phyloP scores from a whole-genome alignment of 257 asterid genomes.

The Petrea volubilis region DNA sequence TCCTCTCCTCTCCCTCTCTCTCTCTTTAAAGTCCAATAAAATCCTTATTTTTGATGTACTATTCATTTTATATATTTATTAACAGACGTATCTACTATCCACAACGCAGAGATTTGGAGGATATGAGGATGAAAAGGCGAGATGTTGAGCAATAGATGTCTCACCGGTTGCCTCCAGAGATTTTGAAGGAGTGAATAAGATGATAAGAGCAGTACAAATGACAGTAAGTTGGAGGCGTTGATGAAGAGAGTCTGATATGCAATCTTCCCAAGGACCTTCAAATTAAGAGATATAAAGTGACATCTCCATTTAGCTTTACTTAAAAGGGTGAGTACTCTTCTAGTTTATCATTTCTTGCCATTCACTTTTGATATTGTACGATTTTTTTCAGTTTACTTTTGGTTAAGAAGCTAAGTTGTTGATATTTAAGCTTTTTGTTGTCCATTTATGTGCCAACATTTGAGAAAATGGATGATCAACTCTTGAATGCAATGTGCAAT shows the following conservation, averaged over 20 bases:
- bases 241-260: constrained; percentile 71
- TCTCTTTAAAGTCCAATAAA: too few relatives aligned
- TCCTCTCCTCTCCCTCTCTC: too few relatives aligned
- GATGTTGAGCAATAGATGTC: constrained; percentile 98
- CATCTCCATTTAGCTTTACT: constrained; percentile 86
- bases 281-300: constrained; percentile 86
- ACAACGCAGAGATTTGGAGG: constrained; percentile 81
- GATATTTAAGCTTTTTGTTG: neutral
- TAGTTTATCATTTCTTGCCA: neutral
- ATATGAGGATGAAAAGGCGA: constrained; percentile 92
- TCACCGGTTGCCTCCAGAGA: constrained; percentile 83
- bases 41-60: constrained; percentile 23
- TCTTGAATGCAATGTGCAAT: constrained; percentile 83
- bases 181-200: constrained; percentile 68
- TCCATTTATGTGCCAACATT: constrained; percentile 82
- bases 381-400: too few relatives aligned
- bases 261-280: constrained; percentile 90
- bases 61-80: too few relatives aligned
- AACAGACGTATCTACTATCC: constrained; percentile 89
- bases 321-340: constrained; percentile 51
- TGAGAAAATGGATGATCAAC: constrained; percentile 88
- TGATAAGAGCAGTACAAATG: constrained; percentile 85
- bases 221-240: constrained; percentile 92
- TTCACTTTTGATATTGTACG: too few relatives aligned
- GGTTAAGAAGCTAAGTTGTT: too few relatives aligned